A percentile compares a stretch with the other conserved stretches of the same genome.
phyloP scores from a whole-genome alignment of 345 rosid species.

The Lepidium sativum region DNA sequence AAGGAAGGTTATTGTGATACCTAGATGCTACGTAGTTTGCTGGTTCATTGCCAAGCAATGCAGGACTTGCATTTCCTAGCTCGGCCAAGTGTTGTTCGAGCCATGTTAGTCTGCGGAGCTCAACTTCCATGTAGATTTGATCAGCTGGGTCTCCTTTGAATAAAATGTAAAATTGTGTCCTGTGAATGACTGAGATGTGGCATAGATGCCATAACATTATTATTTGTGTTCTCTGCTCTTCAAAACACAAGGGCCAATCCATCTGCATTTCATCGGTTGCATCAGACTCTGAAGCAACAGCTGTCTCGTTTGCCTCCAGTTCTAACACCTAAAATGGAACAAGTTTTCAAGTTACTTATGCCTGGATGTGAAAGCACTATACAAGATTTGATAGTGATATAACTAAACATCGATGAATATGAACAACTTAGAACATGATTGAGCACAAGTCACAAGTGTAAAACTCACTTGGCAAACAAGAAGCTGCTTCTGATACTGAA shows the following conservation, averaged over 20 bases:
- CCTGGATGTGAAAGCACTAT: background rate
- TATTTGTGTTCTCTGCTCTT: conserved; percentile 80
- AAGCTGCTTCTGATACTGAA: conserved; percentile 96
- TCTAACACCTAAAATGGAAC: conserved; percentile 53
- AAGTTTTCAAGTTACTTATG: background rate
- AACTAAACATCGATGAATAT: background rate
- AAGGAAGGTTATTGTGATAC: conserved; percentile 22
- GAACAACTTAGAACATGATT: background rate
- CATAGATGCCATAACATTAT: conserved; percentile 96
- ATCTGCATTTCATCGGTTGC: conserved; percentile 40
- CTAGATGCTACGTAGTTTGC: conserved; percentile 81
- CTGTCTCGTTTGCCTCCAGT: conserved; percentile 57
- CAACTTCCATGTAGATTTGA: conserved; percentile 91
- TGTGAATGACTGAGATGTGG: conserved; percentile 84
- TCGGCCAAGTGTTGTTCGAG: conserved; percentile 89
- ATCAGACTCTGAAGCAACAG: conserved; percentile 32
- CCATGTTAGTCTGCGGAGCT: conserved; percentile 79
- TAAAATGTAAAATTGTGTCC: conserved; percentile 76
- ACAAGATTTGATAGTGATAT: background rate
- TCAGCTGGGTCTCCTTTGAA: conserved; percentile 79
- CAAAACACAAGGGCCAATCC: conserved; percentile 63
- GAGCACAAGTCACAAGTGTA: conserved; percentile 1
- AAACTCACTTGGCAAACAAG: conserved; percentile 82
- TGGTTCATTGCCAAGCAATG: conserved; percentile 84
- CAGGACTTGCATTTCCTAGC: conserved; percentile 95